Base-by-base conservation (phyloP, 768 basidiomycete genomes). In the Exsudoporus frostii region DNA sequence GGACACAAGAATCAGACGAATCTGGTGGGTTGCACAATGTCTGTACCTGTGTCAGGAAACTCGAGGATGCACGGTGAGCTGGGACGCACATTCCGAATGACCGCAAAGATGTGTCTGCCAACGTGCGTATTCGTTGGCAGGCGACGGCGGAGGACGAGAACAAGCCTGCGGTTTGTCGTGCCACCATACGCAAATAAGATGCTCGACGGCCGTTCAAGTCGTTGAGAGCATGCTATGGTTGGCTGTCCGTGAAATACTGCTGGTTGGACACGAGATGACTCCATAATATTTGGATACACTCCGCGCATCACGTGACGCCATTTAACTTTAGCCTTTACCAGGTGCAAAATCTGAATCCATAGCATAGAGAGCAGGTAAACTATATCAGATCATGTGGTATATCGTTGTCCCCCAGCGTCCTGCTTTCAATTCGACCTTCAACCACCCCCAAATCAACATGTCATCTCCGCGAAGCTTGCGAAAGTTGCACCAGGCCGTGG, bases 21-120 rank as follows among this genome's bases (percentile, higher is more conserved):
- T 90, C 71, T 93, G 92, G 70, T 93, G 90, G 2, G 87, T 90
- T 56, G 92, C 90, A 63, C 91, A 92, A 66, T 93, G 91, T 53
- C 91, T 93, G 62, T 42, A 33, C 51, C 53, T 55, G 53, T 45
- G 53, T 56, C 34, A 48, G 54, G 38, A 34, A 41, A 42, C 27
- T 19, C 27, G 10, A 22, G 40, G 52, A 39, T 33, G 29, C 13
- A 13, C 13, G 20, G 36, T 29, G 43, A 39, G 19, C 43, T 46
- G 20, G 29, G n/a, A 83, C 90, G 66, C 71, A 91, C 90, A 92
- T 75, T 72, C 90, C 90, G 65, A 92, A 90, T 45, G 80, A 80
- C 49, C 85, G 81, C 67, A 90, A 84, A 62, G 83, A 82, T 37
- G 74, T 69, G 48, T 73, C 70, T 19, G 77, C 76, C 29, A 72